Evolutionary conservation across 495 filamentous ascomycete species (phyloP), one percentile per base, ranked within the genome.

Genomic region (Neurospora hispaniola): DNA sequence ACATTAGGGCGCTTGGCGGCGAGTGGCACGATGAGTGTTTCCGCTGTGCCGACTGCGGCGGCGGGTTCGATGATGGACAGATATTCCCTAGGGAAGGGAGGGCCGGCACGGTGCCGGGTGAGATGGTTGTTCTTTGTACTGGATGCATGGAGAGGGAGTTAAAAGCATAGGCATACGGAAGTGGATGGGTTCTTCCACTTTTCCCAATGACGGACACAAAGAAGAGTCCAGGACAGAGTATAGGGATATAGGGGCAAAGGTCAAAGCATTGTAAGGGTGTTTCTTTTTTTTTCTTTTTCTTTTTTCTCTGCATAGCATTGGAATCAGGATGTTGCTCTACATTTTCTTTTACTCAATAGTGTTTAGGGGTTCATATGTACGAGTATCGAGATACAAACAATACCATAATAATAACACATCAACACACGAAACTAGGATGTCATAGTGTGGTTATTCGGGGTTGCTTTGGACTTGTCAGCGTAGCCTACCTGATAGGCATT

Each of bases 11-110:
- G 0, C 85, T 98, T 72, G 96, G 93, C 20, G 90, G 88, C 16
- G 95, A 98, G 83, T 99, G 96, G 96, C 96, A 98, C 81, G 90
- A 91, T 35, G 85, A 88, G 70, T 99, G 96, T 81, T 99, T 99
- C 81, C 87, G 88, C 73, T 99, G 96, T 78, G 84, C 86, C 1
- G 79, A 76, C 14, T 89, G 87, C 78, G 76, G 79, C 5, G 83
- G 83, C 7, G 84, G 83, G 5, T 88, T 89, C 71, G 84, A 85
- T 43, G 87, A 89, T 74, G 86, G 86, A 7, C 83, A 86, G 79
- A 85, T 89, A 73, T 89, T 87, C 74, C 85, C 86, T 27, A 79
- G 80, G 73, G 79, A 81, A 20, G 75, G 76, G 20, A 76, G 82
- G n/a, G 79, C 81, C 7, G 82, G 80, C 42, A 31, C 14, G 54